Evolutionary conservation across 805 yeast species (phyloP).

Genomic region (Cyberlindnera americana): DNA sequence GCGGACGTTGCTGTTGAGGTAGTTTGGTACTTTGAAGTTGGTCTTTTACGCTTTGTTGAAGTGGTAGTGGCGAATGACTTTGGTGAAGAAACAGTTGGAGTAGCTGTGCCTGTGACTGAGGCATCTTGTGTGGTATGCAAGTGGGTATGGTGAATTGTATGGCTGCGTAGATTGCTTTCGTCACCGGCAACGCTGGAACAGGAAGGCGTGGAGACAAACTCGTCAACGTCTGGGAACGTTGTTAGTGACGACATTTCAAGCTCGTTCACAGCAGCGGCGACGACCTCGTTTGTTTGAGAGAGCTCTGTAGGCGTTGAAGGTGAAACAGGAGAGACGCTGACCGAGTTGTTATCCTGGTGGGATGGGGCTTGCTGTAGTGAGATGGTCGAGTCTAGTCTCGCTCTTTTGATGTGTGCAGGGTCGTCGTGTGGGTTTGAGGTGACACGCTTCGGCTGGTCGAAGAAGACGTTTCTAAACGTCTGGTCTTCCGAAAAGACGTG

Average conservation of each 20-base stretch:
- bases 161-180: not conserved
- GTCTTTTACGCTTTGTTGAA: not conserved
- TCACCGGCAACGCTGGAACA: not conserved
- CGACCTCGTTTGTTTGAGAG: slow-evolving; percentile 16
- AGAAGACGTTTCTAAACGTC: slow-evolving; percentile 26
- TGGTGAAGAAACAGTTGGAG: slow-evolving; percentile 9
- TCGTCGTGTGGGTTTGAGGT: slow-evolving; percentile 22
- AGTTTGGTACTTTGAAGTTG: not conserved
- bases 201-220: slow-evolving; percentile 15
- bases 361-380: slow-evolving; percentile 11
- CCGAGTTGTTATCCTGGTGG: slow-evolving; percentile 13
- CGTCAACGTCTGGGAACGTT: slow-evolving; percentile 6
- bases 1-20: slow-evolving; percentile 3
- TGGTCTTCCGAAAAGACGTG: slow-evolving; percentile 33
- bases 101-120: slow-evolving; percentile 8
- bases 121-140: slow-evolving; percentile 3
- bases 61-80: not conserved
- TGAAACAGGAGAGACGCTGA: slow-evolving; percentile 12
- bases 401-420: slow-evolving; percentile 29
- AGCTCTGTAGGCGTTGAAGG: slow-evolving; percentile 10
- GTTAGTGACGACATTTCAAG: slow-evolving; percentile 13
- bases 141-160: slow-evolving; percentile 5
- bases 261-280: slow-evolving; percentile 13
- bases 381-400: slow-evolving; percentile 26
- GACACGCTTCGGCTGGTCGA: slow-evolving; percentile 22